A percentile compares a stretch with the other conserved stretches of the same genome.
These are phyloP conservation scores for Trypanosoma avium DNA, from an alignment of 208 protist species.

Conservation along the genomic window DNA sequence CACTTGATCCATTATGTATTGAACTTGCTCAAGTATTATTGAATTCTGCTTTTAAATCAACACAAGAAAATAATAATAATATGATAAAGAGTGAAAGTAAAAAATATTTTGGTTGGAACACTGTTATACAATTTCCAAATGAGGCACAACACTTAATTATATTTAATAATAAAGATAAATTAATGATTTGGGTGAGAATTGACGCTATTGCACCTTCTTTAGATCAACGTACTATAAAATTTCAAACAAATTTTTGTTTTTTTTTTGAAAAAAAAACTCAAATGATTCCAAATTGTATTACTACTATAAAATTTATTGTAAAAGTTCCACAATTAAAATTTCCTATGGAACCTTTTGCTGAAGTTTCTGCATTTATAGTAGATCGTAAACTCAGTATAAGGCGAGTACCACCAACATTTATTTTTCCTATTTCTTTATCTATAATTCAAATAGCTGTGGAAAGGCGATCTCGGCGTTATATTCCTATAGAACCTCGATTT, in stretches of 20 bases:
- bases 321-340: slow-evolving; percentile 36
- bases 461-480: background rate
- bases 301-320: slow-evolving; percentile 14
- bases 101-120: background rate
- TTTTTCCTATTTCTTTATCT: slow-evolving; percentile 14
- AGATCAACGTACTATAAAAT: slow-evolving; percentile 38
- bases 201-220: slow-evolving; percentile 13
- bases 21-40: background rate
- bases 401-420: slow-evolving; percentile 32
- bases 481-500: background rate
- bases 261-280: background rate
- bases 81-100: background rate
- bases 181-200: slow-evolving; percentile 19
- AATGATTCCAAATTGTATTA: background rate
- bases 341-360: slow-evolving; percentile 26
- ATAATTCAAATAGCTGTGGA: background rate
- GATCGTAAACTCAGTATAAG: slow-evolving; percentile 27
- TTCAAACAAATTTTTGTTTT: slow-evolving; percentile 7
- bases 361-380: slow-evolving; percentile 24
- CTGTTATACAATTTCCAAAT: background rate
- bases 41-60: background rate
- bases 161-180: background rate
- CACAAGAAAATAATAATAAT: background rate
- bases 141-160: background rate
- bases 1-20: slow-evolving; percentile 6